A percentile compares a stretch with the other conserved stretches of the same genome.
phyloP scores from a whole-genome alignment of 2,329 filamentous ascomycete species.

The Fonsecaea monophora region DNA sequence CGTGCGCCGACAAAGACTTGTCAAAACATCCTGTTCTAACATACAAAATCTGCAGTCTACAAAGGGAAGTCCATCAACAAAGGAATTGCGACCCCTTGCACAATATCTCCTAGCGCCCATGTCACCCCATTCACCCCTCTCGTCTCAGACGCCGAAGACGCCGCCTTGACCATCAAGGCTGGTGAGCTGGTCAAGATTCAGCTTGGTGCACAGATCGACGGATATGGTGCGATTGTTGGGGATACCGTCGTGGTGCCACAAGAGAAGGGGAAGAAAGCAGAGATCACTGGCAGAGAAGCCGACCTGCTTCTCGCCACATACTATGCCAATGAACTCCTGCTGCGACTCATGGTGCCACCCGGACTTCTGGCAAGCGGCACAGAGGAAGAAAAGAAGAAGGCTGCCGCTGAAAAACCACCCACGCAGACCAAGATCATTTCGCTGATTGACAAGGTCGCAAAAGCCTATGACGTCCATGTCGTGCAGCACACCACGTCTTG shows the following conservation, averaged over 20 bases:
- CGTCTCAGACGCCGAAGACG: constrained; percentile 83
- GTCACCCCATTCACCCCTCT: constrained; percentile 97
- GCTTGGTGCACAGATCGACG: constrained; percentile 97
- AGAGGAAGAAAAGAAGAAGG: constrained; percentile 95
- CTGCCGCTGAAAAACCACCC: constrained; percentile 78
- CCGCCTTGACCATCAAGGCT: constrained; percentile 76
- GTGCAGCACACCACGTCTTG: constrained; percentile 99
- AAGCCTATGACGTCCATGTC: constrained; percentile 87
- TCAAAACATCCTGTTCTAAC: constrained; percentile 1
- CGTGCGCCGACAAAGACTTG: neutral
- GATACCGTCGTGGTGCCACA: constrained; percentile 80
- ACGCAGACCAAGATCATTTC: constrained; percentile 86
- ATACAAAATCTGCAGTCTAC: constrained; percentile 66
- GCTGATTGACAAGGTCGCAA: constrained; percentile 88
- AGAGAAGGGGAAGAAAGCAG: constrained; percentile 66
- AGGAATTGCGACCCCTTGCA: constrained; percentile 70
- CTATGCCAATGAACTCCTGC: constrained; percentile 93
- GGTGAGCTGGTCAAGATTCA: constrained; percentile 96
- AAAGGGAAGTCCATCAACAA: constrained; percentile 97
- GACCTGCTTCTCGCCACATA: constrained; percentile 89
- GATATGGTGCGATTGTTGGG: constrained; percentile 94
- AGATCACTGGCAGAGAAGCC: constrained; percentile 76
- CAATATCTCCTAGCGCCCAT: constrained; percentile 90
- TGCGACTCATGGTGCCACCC: constrained; percentile 90
- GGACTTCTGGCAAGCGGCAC: constrained; percentile 81